Percentiles rank a stretch among this genome's conserved stretches.
Evolutionary conservation across 306 rosid species (phyloP).

Genomic region (Quercus robur): DNA sequence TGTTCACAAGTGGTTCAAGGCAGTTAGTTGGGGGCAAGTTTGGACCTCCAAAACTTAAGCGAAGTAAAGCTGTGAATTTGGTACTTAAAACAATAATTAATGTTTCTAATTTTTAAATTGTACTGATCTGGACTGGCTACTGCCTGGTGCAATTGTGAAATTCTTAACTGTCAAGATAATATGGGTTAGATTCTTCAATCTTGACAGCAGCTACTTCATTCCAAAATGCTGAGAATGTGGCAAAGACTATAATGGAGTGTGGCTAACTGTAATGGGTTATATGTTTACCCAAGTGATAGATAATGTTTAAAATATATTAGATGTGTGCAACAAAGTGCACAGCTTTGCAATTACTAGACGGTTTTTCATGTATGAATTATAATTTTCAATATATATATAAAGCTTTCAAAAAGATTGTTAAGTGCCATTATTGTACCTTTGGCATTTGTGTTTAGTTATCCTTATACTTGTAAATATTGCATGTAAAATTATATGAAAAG

Average conservation of each 20-base stretch:
- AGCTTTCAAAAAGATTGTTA: not conserved
- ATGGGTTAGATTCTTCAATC: too few species aligned
- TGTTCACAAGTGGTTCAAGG: not conserved
- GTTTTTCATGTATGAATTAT: not conserved
- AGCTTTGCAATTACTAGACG: not conserved
- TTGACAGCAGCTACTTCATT: too few species aligned
- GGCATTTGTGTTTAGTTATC: not conserved
- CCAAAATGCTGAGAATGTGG: too few species aligned
- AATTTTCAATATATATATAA: not conserved
- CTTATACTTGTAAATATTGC: not conserved
- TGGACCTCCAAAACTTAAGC: not conserved
- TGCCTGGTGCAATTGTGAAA: not conserved
- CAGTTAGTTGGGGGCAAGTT: not conserved
- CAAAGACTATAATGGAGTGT: not conserved
- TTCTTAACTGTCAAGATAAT: too few species aligned
- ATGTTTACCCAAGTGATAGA: not conserved
- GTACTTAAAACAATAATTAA: too few species aligned
- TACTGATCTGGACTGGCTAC: not conserved
- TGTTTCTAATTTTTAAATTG: not conserved
- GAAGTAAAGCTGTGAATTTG: too few species aligned
- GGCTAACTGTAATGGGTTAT: not conserved
- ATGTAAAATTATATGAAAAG: not conserved
- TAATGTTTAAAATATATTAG: not conserved
- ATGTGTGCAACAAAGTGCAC: not conserved
- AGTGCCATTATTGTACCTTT: not conserved